phyloP scores from a whole-genome alignment of 208 protist genomes.

The Crithidia mellificae region DNA sequence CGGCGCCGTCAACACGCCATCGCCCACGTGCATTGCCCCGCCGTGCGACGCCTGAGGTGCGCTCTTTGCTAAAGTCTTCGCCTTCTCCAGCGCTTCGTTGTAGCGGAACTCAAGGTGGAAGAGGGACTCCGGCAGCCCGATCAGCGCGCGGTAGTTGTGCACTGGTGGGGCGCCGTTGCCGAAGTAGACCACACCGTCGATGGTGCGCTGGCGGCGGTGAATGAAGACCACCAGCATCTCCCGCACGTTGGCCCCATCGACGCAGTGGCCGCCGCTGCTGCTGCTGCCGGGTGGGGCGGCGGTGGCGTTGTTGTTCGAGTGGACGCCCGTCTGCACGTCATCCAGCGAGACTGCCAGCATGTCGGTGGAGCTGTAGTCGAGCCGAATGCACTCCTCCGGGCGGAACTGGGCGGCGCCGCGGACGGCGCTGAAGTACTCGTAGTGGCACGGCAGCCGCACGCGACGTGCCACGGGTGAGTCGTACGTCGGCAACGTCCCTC shows the following conservation, averaged over 20 bases:
- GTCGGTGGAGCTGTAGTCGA: conserved; percentile 54
- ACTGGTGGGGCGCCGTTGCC: conserved; percentile 72
- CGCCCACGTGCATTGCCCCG: not conserved
- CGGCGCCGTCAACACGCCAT: conserved; percentile 42
- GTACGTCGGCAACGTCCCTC: conserved; percentile 54
- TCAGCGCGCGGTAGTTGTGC: conserved; percentile 75
- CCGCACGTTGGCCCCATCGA: conserved; percentile 17
- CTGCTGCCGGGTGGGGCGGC: no score
- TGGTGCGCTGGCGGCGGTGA: conserved; percentile 58
- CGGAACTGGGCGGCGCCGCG: conserved; percentile 45
- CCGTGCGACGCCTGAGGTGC: not conserved
- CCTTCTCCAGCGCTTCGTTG: conserved; percentile 44
- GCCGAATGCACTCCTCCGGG: conserved; percentile 39
- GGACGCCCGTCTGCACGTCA: conserved; percentile 18
- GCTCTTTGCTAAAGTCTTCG: not conserved
- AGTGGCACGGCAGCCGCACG: conserved; percentile 64
- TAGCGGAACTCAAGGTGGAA: conserved; percentile 84
- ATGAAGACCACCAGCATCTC: conserved; percentile 72
- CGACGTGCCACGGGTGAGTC: conserved; percentile 43
- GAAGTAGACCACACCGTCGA: conserved; percentile 84
- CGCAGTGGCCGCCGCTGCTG: not conserved
- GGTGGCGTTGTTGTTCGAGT: not conserved
- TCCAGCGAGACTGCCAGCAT: conserved; percentile 28
- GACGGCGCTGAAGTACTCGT: conserved; percentile 62
- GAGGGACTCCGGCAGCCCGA: conserved; percentile 83